These are phyloP conservation scores for Daldinia sp. DNA, from an alignment of 2,329 filamentous ascomycete genomes.

Conservation along the genomic window DNA sequence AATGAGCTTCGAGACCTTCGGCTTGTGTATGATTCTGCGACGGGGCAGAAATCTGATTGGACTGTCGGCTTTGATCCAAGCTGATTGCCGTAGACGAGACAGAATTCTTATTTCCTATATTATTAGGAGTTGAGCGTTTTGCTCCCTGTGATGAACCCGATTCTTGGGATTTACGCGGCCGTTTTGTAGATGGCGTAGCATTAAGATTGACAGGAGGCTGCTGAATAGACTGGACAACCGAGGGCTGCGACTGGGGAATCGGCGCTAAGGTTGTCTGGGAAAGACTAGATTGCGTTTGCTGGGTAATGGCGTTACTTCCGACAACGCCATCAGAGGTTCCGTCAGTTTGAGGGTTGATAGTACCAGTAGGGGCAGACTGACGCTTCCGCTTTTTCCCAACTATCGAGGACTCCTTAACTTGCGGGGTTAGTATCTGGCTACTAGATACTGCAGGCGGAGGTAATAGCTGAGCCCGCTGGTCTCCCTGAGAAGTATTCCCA, in stretches of 20 bases:
- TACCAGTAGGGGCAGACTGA: slow-evolving; percentile 41
- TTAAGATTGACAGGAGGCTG: slow-evolving; percentile 38
- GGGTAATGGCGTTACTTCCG: slow-evolving; percentile 33
- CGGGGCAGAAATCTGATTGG: slow-evolving; percentile 35
- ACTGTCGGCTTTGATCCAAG: slow-evolving; percentile 42
- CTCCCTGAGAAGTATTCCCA: slow-evolving; percentile 35
- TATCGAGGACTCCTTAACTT: slow-evolving; percentile 51
- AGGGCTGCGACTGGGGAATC: slow-evolving; percentile 40
- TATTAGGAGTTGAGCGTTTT: slow-evolving; percentile 46
- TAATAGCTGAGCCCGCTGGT: slow-evolving; percentile 40
- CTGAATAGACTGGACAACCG: slow-evolving; percentile 40
- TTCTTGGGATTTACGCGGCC: slow-evolving; percentile 51
- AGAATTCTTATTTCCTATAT: slow-evolving; percentile 41
- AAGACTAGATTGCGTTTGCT: slow-evolving; percentile 38
- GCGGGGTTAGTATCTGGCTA: slow-evolving; percentile 38
- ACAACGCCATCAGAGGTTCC: slow-evolving; percentile 18
- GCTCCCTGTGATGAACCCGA: slow-evolving; percentile 38
- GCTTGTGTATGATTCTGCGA: slow-evolving; percentile 43
- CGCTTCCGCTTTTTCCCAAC: slow-evolving; percentile 52
- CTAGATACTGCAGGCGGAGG: slow-evolving; percentile 23
- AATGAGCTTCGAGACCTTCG: slow-evolving; percentile 50
- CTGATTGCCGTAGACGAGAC: slow-evolving; percentile 31
- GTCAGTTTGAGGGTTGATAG: slow-evolving; percentile 36
- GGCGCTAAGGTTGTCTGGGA: slow-evolving; percentile 36
- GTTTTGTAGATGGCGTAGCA: slow-evolving; percentile 46